Evolutionary conservation across 495 filamentous ascomycete species (phyloP).

Genomic region (Penicillium waksmanii): DNA sequence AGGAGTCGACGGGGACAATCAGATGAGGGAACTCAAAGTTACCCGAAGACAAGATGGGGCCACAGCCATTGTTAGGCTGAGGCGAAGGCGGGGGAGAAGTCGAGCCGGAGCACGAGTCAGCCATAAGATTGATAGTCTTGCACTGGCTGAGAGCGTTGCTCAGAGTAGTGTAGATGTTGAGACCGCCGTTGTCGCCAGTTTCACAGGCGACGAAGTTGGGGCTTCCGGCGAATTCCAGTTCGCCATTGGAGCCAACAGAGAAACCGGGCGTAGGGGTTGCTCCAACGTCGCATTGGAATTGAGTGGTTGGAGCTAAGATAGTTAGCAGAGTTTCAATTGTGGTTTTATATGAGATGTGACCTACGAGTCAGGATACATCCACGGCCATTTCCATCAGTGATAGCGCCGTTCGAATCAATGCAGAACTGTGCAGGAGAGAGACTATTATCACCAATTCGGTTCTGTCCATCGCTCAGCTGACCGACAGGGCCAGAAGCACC

Average conservation of each 20-base stretch:
- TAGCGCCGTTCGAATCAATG: constrained; percentile 43
- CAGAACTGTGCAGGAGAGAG: constrained; percentile 43
- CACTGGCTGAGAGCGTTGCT: constrained; percentile 48
- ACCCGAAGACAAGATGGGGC: constrained; percentile 50
- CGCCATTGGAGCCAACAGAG: constrained; percentile 50
- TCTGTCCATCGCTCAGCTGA: constrained; percentile 57
- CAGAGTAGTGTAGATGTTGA: constrained; percentile 55
- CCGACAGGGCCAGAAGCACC: constrained; percentile 49
- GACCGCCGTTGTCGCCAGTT: constrained; percentile 48
- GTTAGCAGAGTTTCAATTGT: not conserved
- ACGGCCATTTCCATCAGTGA: constrained; percentile 55
- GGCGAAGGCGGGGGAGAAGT: constrained; percentile 17
- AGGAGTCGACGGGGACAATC: constrained; percentile 65
- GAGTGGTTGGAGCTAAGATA: constrained; percentile 54
- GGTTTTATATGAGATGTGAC: not conserved
- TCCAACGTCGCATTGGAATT: constrained; percentile 67
- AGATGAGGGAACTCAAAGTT: constrained; percentile 65
- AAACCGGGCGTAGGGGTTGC: constrained; percentile 49
- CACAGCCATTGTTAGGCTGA: constrained; percentile 40
- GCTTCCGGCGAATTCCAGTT: constrained; percentile 46
- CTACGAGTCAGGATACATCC: constrained; percentile 62
- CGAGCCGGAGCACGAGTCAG: constrained; percentile 15
- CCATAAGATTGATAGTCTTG: constrained; percentile 15
- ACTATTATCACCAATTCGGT: constrained; percentile 48
- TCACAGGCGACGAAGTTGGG: constrained; percentile 56